phyloP scores from a whole-genome alignment of 768 basidiomycete species.

The Ramaria sp. region DNA sequence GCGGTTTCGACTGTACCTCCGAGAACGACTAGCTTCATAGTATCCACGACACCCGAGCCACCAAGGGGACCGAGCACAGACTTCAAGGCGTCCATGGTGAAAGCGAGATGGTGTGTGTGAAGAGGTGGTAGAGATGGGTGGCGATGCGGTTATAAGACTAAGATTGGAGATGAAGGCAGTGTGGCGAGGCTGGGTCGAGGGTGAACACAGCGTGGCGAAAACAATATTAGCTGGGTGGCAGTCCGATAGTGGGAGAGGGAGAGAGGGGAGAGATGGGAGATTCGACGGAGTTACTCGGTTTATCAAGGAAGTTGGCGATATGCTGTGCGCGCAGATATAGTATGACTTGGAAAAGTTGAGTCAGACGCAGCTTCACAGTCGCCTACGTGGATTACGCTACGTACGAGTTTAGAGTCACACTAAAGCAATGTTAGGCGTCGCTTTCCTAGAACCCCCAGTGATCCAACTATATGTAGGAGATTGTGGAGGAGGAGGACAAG shows the following conservation, averaged over 20 bases:
- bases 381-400: too few species aligned
- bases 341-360: too few species aligned
- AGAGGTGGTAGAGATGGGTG: not conserved
- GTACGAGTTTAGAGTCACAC: too few species aligned
- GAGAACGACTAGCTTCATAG: conserved; percentile 82
- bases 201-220: not conserved
- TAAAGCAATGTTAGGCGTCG: not conserved
- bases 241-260: not conserved
- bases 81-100: conserved; percentile 64
- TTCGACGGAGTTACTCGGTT: not conserved
- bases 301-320: not conserved
- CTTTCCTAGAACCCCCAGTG: too few species aligned
- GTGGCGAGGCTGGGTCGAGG: not conserved
- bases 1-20: conserved; percentile 85
- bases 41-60: conserved; percentile 75
- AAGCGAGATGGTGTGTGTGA: not conserved
- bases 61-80: conserved; percentile 75
- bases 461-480: not conserved
- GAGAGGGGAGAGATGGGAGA: not conserved
- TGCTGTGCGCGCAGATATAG: too few species aligned
- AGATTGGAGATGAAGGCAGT: not conserved
- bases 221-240: not conserved
- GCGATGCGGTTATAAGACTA: not conserved
- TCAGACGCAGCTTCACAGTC: too few species aligned
- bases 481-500: not conserved